Conservation (phyloP, 352 stramenopile genomes). For the Hyaloperonospora brassicae region DNA sequence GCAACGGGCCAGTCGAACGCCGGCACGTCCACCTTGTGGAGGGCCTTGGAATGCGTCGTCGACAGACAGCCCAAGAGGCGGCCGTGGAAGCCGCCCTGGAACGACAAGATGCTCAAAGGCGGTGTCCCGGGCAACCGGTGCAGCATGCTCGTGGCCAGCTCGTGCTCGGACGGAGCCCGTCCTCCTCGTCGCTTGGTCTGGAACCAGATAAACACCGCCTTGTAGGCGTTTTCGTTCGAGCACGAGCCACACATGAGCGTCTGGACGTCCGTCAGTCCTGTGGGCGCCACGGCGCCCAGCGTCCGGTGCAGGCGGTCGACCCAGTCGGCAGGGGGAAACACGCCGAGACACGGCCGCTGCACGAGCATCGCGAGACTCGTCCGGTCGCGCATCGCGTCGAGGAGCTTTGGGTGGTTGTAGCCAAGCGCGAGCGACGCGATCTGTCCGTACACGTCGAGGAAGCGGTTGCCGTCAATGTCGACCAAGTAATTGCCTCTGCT, state of each 20-base stretch:
- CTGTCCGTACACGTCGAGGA: conserved; percentile 77
- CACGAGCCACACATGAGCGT: conserved; percentile 85
- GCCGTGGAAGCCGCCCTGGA: conserved; percentile 75
- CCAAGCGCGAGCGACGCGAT: conserved; percentile 77
- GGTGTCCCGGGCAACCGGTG: conserved; percentile 62
- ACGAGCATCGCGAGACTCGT: conserved; percentile 60
- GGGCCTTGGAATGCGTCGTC: conserved; percentile 78
- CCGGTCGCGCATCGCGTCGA: conserved; percentile 50
- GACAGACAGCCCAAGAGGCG: conserved; percentile 72
- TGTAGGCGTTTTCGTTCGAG: conserved; percentile 84
- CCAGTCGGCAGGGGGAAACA: conserved; percentile 74
- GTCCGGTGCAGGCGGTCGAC: conserved; percentile 57
- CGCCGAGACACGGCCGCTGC: conserved; percentile 64
- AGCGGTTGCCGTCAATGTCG: conserved; percentile 78
- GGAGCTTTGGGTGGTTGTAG: conserved; percentile 80
- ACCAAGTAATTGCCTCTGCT: conserved; percentile 82
- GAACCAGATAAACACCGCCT: conserved; percentile 85
- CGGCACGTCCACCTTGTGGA: conserved; percentile 83
- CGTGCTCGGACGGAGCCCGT: conserved; percentile 41
- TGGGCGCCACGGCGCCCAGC: conserved; percentile 47
- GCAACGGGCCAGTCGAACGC: conserved; percentile 80
- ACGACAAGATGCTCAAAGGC: conserved; percentile 76
- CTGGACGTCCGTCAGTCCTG: conserved; percentile 59
- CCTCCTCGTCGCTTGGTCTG: conserved; percentile 64
- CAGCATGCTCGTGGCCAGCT: conserved; percentile 64